These are phyloP conservation scores for Hypoxylon sp. DNA, from an alignment of 2,329 filamentous ascomycete species.

Conservation along the genomic window DNA sequence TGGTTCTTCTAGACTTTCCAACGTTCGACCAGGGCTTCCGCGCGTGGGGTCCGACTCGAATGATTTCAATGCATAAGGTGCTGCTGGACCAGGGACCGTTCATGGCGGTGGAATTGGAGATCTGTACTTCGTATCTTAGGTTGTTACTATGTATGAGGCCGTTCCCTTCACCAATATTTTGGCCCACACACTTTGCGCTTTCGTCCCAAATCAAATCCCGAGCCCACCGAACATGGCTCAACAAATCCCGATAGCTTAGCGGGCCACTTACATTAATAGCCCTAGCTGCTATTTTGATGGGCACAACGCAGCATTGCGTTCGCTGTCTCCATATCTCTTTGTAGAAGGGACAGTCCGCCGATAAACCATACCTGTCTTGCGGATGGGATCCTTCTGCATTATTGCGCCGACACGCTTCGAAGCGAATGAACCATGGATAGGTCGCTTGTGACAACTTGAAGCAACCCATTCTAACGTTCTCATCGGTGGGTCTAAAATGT, in stretches of 20 bases:
- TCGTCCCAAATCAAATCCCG: conserved; percentile 30
- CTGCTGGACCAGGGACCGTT: conserved; percentile 24
- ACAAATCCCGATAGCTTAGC: conserved; percentile 31
- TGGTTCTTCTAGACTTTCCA: conserved; percentile 41
- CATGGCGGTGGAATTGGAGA: conserved; percentile 33
- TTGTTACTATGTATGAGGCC: too few relatives aligned
- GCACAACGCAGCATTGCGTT: conserved; percentile 36
- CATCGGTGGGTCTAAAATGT: conserved; percentile 14
- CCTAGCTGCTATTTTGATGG: conserved; percentile 31
- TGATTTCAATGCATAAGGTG: conserved; percentile 34
- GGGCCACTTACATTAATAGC: conserved; percentile 38
- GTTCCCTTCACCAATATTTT: conserved; percentile 13
- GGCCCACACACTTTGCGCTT: conserved; percentile 18
- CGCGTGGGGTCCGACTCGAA: conserved; percentile 40
- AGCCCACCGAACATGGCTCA: conserved; percentile 25
- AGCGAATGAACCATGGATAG: conserved; percentile 10
- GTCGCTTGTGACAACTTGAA: conserved; percentile 8
- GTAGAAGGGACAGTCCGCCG: conserved; percentile 30
- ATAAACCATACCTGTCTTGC: conserved; percentile 28
- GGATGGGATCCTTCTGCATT: conserved; percentile 9
- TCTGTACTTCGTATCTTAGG: conserved; percentile 24
- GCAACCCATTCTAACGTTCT: conserved; percentile 13
- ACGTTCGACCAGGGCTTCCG: conserved; percentile 24
- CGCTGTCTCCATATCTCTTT: conserved; percentile 20
- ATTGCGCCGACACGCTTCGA: conserved; percentile 2